Conservation (phyloP, 306 rosid genomes). For the Begonia fuchsioides region DNA sequence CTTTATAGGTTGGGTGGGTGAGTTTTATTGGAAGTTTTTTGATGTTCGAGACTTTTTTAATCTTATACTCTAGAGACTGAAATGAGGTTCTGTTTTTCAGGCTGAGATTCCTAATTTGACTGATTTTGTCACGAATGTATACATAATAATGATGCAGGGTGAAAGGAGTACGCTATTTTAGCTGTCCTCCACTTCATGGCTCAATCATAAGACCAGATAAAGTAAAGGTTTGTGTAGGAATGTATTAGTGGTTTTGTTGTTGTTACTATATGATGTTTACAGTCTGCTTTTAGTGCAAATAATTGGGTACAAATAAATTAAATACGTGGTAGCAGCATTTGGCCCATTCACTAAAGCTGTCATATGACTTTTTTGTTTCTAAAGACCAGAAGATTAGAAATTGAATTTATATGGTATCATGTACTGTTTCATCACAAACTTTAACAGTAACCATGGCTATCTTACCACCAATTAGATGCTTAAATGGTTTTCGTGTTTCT, state of each 20-base stretch:
- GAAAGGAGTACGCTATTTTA: constrained; percentile 68
- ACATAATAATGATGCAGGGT: constrained; percentile 33
- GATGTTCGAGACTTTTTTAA: no score
- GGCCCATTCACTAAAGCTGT: no score
- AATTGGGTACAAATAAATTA: no score
- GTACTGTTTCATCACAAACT: neutral
- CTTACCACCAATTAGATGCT: neutral
- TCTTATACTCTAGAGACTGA: no score
- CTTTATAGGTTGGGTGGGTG: no score
- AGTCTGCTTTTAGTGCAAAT: no score
- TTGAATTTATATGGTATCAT: no score
- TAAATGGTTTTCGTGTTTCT: constrained; percentile 6
- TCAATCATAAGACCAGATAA: constrained; percentile 82
- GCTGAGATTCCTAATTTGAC: constrained; percentile 2
- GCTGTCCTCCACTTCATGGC: constrained; percentile 70
- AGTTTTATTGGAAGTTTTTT: no score
- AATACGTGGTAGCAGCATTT: no score
- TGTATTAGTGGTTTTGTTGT: neutral
- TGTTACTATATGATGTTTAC: no score
- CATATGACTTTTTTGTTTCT: no score
- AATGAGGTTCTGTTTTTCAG: neutral
- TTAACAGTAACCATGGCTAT: neutral
- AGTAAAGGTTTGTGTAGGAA: constrained; percentile 52
- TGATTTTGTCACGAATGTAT: neutral
- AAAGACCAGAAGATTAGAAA: no score